A percentile compares a stretch with the other conserved stretches of the same genome.
phyloP scores from a whole-genome alignment of 441 rosid genomes.

The Croton setiger region DNA sequence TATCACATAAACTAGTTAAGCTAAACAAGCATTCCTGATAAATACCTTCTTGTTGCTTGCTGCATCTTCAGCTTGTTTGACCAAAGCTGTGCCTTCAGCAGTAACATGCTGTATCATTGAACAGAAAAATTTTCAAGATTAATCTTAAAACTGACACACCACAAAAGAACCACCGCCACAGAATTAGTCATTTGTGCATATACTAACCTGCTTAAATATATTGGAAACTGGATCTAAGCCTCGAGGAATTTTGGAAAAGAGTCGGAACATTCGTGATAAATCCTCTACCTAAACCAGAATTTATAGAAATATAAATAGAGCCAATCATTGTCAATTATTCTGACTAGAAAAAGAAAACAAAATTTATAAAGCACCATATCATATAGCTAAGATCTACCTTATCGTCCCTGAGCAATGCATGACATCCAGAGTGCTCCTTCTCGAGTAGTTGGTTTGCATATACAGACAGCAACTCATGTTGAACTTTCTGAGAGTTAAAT shows the following conservation, averaged over 20 bases:
- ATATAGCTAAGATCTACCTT: slow-evolving; percentile 45
- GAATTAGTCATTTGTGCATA: neutral
- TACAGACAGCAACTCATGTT: slow-evolving; percentile 67
- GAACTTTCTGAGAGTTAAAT: slow-evolving; percentile 63
- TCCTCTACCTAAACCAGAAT: slow-evolving; percentile 69
- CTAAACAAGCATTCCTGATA: neutral
- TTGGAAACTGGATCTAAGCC: slow-evolving; percentile 86
- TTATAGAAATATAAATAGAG: neutral
- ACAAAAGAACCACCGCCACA: neutral
- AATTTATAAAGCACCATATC: neutral
- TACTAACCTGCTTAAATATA: slow-evolving; percentile 82
- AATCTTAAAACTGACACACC: neutral
- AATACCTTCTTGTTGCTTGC: slow-evolving; percentile 70
- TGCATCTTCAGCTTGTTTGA: slow-evolving; percentile 91
- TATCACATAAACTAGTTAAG: neutral
- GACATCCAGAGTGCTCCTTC: slow-evolving; percentile 95
- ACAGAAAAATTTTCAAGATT: slow-evolving; percentile 11
- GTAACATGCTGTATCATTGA: slow-evolving; percentile 73
- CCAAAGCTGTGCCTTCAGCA: slow-evolving; percentile 79
- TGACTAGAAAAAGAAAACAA: neutral
- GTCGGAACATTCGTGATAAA: slow-evolving; percentile 95
- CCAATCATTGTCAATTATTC: neutral
- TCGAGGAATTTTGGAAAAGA: slow-evolving; percentile 62
- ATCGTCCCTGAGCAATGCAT: slow-evolving; percentile 81
- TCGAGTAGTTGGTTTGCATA: slow-evolving; percentile 72